Evolutionary conservation across 2,329 filamentous ascomycete species (phyloP), one percentile per base, ranked within the genome.

Genomic region (Acrodontium crateriforme): DNA sequence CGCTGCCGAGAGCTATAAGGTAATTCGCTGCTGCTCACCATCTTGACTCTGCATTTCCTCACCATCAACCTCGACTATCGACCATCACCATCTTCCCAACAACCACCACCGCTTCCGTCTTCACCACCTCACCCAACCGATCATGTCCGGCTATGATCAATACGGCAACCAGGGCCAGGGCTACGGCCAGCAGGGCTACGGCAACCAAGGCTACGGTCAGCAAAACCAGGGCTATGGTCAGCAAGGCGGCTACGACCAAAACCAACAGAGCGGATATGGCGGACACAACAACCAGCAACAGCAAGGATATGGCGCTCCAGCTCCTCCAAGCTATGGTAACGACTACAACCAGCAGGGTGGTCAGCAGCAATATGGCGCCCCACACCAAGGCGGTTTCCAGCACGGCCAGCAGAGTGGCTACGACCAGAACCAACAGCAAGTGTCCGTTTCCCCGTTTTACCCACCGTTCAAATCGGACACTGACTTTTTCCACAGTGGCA

Each of bases 281-380:
- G 29, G 32, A 28, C 45, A 50, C 21, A 30, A 35, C 2, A n/a
- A n/a, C n/a, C 51, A 44, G 16, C 46, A 45, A 20, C 31, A 39
- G n/a, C 32, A 37, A 29, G 39, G 41, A 27, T 44, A 47, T 25
- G 40, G 39, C 10, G 39, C 42, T 13, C 45, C 42, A 3, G 38
- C 42, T 14, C 44, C 41, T 2, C 47, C 47, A 2, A 20, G 32
- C 13, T 49, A 50, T 32, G 34, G 36, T 13, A 32, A 25, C 18
- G 30, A 37, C 22, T 33, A 39, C 29, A 39, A 41, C 27, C 42
- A 43, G 25, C 38, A 46, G 24, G 33, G 35, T 24, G n/a, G n/a
- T n/a, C n/a, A n/a, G n/a, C n/a, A n/a, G n/a, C 24, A 24, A 19
- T 38, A 42, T 24, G 42, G 43, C 19, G 31, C 30, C 12, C 28